Base-by-base conservation (phyloP, 78 protist species). In the Blattamonas nauphoetae region DNA sequence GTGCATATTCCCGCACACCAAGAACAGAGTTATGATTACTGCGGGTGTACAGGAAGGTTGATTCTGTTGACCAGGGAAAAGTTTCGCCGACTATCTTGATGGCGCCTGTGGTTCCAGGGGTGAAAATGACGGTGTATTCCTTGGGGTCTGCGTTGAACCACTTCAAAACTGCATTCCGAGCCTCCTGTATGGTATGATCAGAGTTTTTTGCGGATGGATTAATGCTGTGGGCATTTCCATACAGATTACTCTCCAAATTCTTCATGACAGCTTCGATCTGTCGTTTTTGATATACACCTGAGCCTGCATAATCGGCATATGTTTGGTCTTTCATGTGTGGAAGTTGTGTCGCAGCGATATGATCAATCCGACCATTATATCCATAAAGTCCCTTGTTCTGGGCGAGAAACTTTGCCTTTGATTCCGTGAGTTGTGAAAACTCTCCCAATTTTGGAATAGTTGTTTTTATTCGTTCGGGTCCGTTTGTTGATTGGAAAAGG, bases 51-150 rank as follows among this genome's bases (percentile, higher is more conserved):
- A 85, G 71, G 79, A 88, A 92, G 41, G 0, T 32, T 6, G 91
- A 0, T 89, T 86, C 6, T 45, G 90, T 80, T 94, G 95, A 5
- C 95, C 94, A 94, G 11, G 91, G 88, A 78, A 94, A 93, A 3
- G 86, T 89, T 46, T 92, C 94, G 0, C 94, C 96, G 6, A 94
- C 92, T 32, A 86, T 45, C 85, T 92, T 90, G 35, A 94, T 36
- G 21, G 89, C 80, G 41, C 89, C 95, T 1, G 95, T 93, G 45
- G 92, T 33, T 43, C 93, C 95, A 3, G 92, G 64, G 32, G 96
- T 94, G 82, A 94, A 94, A 29, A 94, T 85, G 5, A 93, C 96
- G 32, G 89, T 42, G 64, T 55, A 21, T 29, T 55, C 71, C 71
- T 29, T 55, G 21, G 21, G 71, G 21, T 55, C 71, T 55, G 38